Conservation (phyloP, 1,284 basidiomycete genomes). For the Coriolopsis trogii region DNA sequence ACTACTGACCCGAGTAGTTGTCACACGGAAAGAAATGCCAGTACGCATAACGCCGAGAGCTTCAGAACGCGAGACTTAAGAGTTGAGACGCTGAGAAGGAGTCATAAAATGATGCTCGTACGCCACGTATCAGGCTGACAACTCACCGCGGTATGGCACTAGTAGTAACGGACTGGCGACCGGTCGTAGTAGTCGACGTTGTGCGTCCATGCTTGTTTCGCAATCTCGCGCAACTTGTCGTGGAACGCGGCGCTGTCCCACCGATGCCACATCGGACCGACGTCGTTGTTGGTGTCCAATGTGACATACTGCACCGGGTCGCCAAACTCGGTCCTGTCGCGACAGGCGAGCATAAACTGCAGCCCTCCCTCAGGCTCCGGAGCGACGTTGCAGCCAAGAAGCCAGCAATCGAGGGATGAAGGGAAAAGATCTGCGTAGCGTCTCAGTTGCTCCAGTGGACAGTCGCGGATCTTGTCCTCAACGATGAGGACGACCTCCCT, state of each 20-base stretch:
- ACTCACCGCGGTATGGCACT: too few species aligned
- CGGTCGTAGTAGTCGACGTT: too few species aligned
- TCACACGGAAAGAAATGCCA: too few species aligned
- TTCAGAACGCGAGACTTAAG: too few species aligned
- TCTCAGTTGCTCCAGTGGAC: neutral
- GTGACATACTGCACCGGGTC: neutral
- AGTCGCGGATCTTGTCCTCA: neutral
- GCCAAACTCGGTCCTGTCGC: neutral
- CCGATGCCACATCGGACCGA: neutral
- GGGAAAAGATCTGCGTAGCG: neutral
- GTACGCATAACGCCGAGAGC: too few species aligned
- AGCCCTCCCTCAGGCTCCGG: neutral
- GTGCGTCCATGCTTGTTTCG: too few species aligned
- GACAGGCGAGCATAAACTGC: neutral
- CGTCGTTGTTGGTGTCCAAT: too few species aligned
- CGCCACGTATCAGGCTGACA: too few species aligned
- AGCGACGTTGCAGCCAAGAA: neutral
- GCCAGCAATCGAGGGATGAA: neutral
- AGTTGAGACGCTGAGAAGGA: too few species aligned
- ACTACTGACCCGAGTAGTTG: too few species aligned
- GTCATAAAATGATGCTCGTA: too few species aligned
- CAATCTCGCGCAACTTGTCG: neutral
- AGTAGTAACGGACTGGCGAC: too few species aligned
- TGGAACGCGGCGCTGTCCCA: neutral
- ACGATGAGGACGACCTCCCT: neutral